Evolutionary conservation across 2,329 filamentous ascomycete species (phyloP).

Genomic region (Dactylonectria macrodidyma): DNA sequence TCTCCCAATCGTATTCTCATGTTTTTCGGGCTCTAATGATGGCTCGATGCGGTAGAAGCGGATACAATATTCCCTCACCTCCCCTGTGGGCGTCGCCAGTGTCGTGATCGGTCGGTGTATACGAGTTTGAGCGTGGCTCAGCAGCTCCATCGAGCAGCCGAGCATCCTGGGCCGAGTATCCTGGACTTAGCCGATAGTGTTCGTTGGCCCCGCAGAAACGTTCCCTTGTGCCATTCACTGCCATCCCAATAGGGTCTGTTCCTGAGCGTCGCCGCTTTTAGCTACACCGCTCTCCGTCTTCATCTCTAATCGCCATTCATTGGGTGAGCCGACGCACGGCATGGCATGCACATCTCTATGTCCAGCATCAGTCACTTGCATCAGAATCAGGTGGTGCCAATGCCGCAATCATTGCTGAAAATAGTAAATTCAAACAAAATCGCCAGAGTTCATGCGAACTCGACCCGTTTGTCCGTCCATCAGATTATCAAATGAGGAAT

Average conservation of each 20-base stretch:
- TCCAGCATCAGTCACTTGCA: not conserved
- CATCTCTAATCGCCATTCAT: too few relatives aligned
- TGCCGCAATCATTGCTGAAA: not conserved
- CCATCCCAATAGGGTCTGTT: constrained; percentile 13
- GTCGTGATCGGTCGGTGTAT: constrained; percentile 2
- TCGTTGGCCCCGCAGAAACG: constrained; percentile 2
- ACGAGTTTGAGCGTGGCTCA: constrained; percentile 13
- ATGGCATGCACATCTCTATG: not conserved
- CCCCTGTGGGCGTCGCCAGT: not conserved
- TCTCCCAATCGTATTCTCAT: not conserved
- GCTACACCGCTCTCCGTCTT: not conserved
- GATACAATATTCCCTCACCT: not conserved
- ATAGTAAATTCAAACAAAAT: not conserved
- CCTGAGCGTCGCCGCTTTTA: constrained; percentile 10
- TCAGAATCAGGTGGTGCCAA: not conserved
- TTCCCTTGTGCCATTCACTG: not conserved
- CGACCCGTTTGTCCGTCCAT: not conserved
- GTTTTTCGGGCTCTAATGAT: not conserved
- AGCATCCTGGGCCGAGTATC: constrained; percentile 9
- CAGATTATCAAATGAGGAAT: not conserved
- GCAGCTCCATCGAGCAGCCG: constrained; percentile 13
- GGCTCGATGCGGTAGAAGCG: not conserved
- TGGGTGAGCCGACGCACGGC: too few relatives aligned
- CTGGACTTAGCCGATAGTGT: constrained; percentile 6
- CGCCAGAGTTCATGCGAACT: not conserved